These are phyloP conservation scores for Xylaria hypoxylon DNA, from an alignment of 2,329 filamentous ascomycete species.

Conservation along the genomic window DNA sequence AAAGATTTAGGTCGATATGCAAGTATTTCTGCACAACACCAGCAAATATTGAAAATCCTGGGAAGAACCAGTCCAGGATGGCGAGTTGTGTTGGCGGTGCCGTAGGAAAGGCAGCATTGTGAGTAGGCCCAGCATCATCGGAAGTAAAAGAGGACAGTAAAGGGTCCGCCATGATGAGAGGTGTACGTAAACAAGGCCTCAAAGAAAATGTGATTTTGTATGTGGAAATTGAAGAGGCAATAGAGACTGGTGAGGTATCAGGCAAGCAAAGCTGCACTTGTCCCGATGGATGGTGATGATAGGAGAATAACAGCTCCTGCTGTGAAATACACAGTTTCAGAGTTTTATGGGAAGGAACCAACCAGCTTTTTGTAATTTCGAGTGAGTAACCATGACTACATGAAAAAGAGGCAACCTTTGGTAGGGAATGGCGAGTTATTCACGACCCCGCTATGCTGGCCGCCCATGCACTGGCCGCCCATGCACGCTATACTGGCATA, in stretches of 20 bases:
- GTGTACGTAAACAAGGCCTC: background rate
- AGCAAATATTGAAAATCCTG: constrained; percentile 71
- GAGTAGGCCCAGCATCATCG: constrained; percentile 1
- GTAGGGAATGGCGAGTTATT: background rate
- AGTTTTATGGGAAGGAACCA: background rate
- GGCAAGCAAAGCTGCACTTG: constrained; percentile 3
- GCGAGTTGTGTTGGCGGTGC: constrained; percentile 54
- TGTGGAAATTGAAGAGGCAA: background rate
- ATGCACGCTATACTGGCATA: no score
- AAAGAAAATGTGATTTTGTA: background rate
- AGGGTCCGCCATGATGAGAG: constrained; percentile 42
- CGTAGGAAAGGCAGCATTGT: constrained; percentile 14
- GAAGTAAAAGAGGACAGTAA: constrained; percentile 26
- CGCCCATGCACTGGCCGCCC: no score
- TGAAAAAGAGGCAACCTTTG: constrained; percentile 6
- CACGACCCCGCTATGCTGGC: no score
- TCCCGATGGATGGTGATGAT: background rate
- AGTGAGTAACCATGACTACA: background rate
- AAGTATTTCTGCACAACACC: constrained; percentile 66
- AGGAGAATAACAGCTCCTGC: background rate
- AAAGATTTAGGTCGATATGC: constrained; percentile 71
- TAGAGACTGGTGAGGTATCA: no score
- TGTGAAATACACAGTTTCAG: background rate
- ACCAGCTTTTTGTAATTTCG: constrained; percentile 22
- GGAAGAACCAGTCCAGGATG: constrained; percentile 72